Base-by-base conservation (phyloP, 176 grass and related monocot species). In the Puya raimondii region DNA sequence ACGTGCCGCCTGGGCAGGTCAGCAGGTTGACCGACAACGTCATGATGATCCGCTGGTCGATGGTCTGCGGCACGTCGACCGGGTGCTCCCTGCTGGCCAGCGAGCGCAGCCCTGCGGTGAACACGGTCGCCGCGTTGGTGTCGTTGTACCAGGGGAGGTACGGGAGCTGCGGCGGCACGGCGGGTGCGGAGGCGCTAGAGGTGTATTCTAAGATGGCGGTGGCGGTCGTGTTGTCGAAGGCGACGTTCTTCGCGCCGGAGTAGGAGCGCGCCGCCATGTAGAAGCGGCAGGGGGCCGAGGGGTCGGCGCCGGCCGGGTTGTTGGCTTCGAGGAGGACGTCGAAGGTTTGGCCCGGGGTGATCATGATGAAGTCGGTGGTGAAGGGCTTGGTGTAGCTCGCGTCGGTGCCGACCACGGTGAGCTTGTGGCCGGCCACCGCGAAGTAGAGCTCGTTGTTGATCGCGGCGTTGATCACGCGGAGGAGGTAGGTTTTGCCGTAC, bases 161-260 rank as follows among this genome's bases (percentile, higher is more conserved):
- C 5, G 64, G 79, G 0, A 21, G 10, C 15, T 15, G 17, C 2
- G 7, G 13, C 69, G 26, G 49, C 48, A 13, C 53, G 11, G 47
- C 59, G 15, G 16, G 58, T 9, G 49, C 64, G 29, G 53, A 66
- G 16, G 12, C 48, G 12, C 52, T 64, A 53, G 65, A 53, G 48
- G 64, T 51, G 66, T 81, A 81, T 64, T 81, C 63, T 67, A 81
- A 17, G 3, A 81, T 75, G 17, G 70, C 79, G 5, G 65, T 50
- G 8, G 79, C 61, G 14, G 50, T 73, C 1, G 63, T 76, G 65
- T 53, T 27, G 66, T 81, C 21, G 22, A 66, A 49, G 29, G 2
- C 0, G 20, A 47, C 3, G 9, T 0, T 18, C 1, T 9, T 6
- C n/a, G 2, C 58, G 15, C 68, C 64, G 1, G 61, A 74, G 53